phyloP scores from a whole-genome alignment of 495 filamentous ascomycete genomes.

The Neohortaea acidophila region DNA sequence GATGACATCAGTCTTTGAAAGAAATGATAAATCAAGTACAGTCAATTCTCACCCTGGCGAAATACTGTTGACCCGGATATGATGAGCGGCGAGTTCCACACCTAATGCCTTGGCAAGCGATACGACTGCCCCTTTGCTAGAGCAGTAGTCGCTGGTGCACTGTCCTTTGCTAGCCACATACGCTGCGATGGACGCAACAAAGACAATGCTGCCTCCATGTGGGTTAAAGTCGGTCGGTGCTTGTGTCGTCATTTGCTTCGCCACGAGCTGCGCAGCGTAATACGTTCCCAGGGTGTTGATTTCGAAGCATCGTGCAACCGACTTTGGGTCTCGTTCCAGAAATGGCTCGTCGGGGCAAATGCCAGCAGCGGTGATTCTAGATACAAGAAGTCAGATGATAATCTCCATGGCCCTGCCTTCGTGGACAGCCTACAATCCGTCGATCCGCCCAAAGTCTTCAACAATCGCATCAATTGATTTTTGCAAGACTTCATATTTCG shows the following conservation, averaged over 20 bases:
- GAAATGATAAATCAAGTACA: no score
- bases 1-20: no score
- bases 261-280: constrained; percentile 13
- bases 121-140: neutral
- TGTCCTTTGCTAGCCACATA: neutral
- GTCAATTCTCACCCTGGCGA: constrained; percentile 4
- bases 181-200: neutral
- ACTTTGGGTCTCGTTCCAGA: constrained; percentile 8
- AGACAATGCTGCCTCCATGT: constrained; percentile 3
- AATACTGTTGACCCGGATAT: constrained; percentile 3
- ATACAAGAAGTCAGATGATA: neutral
- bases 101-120: neutral
- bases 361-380: constrained; percentile 18
- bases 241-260: constrained; percentile 11
- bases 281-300: constrained; percentile 18
- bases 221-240: constrained; percentile 3
- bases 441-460: constrained; percentile 9
- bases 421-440: constrained; percentile 2
- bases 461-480: constrained; percentile 4
- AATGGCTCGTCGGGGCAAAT: constrained; percentile 16
- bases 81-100: neutral
- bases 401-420: neutral
- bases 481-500: constrained; percentile 6
- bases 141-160: neutral
- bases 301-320: constrained; percentile 6